These are phyloP conservation scores for Alloteropsis semialata DNA, from an alignment of 176 grass and related monocot species.

Conservation along the genomic window DNA sequence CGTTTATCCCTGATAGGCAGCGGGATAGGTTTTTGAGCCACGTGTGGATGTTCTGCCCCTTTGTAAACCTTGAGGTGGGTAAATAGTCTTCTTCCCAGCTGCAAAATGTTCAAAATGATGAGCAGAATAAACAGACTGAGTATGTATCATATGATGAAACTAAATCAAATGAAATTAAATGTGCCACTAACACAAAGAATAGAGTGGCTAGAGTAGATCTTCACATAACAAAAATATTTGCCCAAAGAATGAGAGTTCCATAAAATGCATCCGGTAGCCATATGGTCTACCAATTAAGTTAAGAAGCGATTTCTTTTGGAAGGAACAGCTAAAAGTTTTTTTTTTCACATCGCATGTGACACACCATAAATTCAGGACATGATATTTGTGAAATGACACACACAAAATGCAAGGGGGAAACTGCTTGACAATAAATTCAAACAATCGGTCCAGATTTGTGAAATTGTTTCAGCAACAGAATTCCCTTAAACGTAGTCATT, in stretches of 20 bases:
- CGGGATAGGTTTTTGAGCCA: conserved; percentile 76
- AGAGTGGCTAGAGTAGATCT: neutral
- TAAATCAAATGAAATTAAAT: neutral
- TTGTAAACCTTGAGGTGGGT: conserved; percentile 98
- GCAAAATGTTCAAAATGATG: conserved; percentile 18
- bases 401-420: neutral
- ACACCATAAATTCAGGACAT: neutral
- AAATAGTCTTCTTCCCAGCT: conserved; percentile 92
- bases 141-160: neutral
- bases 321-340: neutral
- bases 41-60: conserved; percentile 86
- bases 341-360: neutral
- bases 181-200: neutral
- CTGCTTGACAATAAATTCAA: neutral
- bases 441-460: neutral
- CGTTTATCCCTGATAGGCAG: conserved; percentile 91
- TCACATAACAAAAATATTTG: neutral
- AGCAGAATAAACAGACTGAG: neutral
- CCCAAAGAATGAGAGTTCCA: neutral
- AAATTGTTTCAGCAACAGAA: neutral
- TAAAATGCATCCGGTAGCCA: neutral
- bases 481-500: neutral
- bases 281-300: neutral
- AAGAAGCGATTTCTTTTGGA: neutral
- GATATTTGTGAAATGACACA: neutral